Base-by-base conservation (phyloP, 1,284 basidiomycete genomes). In the Ceratobasidium sp. region DNA sequence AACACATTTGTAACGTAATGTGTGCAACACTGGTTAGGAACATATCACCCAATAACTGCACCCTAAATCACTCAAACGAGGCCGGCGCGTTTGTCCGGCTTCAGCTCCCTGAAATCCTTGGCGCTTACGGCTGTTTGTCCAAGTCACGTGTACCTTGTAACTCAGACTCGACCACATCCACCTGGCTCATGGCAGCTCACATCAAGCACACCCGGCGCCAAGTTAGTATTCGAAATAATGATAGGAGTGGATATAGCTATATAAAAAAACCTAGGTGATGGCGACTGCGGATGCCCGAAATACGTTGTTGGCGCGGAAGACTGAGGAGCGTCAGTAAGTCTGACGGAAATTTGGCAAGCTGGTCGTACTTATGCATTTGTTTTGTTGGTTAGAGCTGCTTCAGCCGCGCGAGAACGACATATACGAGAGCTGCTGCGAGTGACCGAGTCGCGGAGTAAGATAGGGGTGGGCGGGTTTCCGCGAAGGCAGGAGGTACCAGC, bases 191-290 rank as follows among this genome's bases (percentile, higher is more conserved):
- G 60, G 60, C 58, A 5, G 43, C 45, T 17, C 58, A 64, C 31
- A 64, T 64, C 58, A 64, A 64, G 58, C 58, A 64, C 31, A 64
- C 58, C 20, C 58, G 58, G 47, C 58, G 58, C 50, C 58, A 64
- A 32, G 55, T 35, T n/a, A 55, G 40, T 45, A 40, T 1, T 2
- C 20, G 31, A 20, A 40, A 8, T 40, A 7, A 17, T 8, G 38
- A 40, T 8, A 40, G 38, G 38, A 40, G 17, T 8, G 38, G 38
- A 40, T 7, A 40, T 3, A 1, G 38, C 27, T 55, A 31, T 34
- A 27, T 60, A n/a, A 13, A 8, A 25, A n/a, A n/a, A n/a, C n/a
- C n/a, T 38, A 64, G 58, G 50, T 64, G 58, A 64, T 35, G 31
- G 58, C 58, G 7, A 35, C 58, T 10, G 58, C 58, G 10, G 58